A percentile compares a stretch with the other conserved stretches of the same genome.
These are phyloP conservation scores for Phylloporus sp. DNA, from an alignment of 768 basidiomycete species.

Conservation along the genomic window DNA sequence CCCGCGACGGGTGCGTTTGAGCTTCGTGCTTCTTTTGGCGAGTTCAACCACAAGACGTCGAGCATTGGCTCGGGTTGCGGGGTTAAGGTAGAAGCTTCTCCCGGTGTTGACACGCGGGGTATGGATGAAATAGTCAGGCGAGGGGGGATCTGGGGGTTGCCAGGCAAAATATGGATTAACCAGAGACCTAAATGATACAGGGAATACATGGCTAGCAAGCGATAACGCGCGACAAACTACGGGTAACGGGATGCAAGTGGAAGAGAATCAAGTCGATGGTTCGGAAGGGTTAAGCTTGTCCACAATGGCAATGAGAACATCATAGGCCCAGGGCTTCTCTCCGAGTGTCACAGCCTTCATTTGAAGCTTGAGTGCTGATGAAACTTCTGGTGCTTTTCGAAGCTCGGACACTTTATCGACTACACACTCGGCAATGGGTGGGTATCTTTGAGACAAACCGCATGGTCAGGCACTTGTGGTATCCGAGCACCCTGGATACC, in stretches of 20 bases:
- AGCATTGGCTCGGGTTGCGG: slow-evolving; percentile 17
- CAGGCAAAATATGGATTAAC: slow-evolving; percentile 57
- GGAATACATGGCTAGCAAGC: not conserved
- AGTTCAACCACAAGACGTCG: slow-evolving; percentile 22
- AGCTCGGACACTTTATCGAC: slow-evolving; percentile 18
- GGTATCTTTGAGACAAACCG: slow-evolving; percentile 10
- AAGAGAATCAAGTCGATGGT: not conserved
- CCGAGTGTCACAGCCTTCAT: slow-evolving; percentile 21
- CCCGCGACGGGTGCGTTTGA: slow-evolving; percentile 64
- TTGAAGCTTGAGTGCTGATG: slow-evolving; percentile 19
- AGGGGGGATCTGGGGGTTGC: slow-evolving; percentile 65
- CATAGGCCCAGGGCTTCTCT: slow-evolving; percentile 25
- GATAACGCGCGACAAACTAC: not conserved
- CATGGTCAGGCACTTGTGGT: slow-evolving; percentile 1
- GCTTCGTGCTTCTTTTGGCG: slow-evolving; percentile 61
- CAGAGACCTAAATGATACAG: slow-evolving; percentile 14
- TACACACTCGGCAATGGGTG: slow-evolving; percentile 10
- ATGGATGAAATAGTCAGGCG: slow-evolving; percentile 71
- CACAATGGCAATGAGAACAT: slow-evolving; percentile 23
- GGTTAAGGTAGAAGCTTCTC: slow-evolving; percentile 23
- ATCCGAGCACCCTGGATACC: too few species aligned
- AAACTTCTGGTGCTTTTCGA: slow-evolving; percentile 22
- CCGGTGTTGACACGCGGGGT: slow-evolving; percentile 47
- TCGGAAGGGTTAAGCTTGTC: slow-evolving; percentile 16
- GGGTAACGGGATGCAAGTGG: not conserved